Evolutionary conservation across 2,329 filamentous ascomycete species (phyloP).

Genomic region (Chaetomium sp.): DNA sequence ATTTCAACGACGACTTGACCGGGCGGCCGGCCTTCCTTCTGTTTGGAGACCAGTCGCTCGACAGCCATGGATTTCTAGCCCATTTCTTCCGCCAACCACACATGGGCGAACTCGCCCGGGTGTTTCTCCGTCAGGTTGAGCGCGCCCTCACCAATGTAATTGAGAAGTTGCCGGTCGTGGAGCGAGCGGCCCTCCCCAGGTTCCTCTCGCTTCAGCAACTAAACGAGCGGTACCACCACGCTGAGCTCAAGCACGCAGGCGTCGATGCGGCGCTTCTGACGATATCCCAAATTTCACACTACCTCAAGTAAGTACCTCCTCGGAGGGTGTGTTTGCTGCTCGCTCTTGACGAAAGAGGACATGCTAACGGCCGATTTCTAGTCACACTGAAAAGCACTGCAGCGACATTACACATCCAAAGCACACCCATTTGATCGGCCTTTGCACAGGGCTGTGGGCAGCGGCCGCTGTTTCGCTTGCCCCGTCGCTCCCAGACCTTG

Average conservation of each 20-base stretch:
- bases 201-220: slow-evolving; percentile 59
- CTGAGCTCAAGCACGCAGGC: slow-evolving; percentile 51
- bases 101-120: slow-evolving; percentile 48
- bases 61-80: slow-evolving; percentile 58
- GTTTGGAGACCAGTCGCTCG: slow-evolving; percentile 66
- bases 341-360: background rate
- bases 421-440: slow-evolving; percentile 52
- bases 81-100: slow-evolving; percentile 42
- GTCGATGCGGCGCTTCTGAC: slow-evolving; percentile 60
- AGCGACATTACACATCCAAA: slow-evolving; percentile 43
- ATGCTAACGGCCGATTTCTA: slow-evolving; percentile 23
- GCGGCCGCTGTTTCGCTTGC: slow-evolving; percentile 60
- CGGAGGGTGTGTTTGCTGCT: background rate
- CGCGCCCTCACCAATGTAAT: slow-evolving; percentile 55
- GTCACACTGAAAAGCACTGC: slow-evolving; percentile 49
- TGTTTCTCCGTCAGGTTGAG: slow-evolving; percentile 54
- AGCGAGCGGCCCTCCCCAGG: slow-evolving; percentile 52
- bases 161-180: slow-evolving; percentile 47
- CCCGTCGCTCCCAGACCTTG: slow-evolving; percentile 53
- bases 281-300: slow-evolving; percentile 60
- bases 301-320: slow-evolving; percentile 52
- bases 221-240: slow-evolving; percentile 56
- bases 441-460: slow-evolving; percentile 65
- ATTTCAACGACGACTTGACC: background rate
- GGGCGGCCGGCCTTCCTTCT: slow-evolving; percentile 51